Base-by-base conservation (phyloP, 106 monocot species). In the Cymbidium sinense region DNA sequence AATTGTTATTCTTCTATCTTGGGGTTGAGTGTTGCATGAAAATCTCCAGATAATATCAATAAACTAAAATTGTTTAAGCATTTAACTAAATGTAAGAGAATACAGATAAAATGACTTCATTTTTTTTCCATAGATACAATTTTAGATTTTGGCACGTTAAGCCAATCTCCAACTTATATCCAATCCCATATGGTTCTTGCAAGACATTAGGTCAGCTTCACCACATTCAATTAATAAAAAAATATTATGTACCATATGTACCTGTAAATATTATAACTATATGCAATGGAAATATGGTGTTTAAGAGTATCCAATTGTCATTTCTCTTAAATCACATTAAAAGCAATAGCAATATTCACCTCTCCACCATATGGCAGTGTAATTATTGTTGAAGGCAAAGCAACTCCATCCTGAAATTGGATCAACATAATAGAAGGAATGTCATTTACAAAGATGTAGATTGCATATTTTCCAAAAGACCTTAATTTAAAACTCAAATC, bases 291-390 rank as follows among this genome's bases (percentile, higher is more conserved):
- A 58, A 58, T 7, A 58, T 58, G 4, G 8, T 58, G 58, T 67
- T n/a, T 33, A 67, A n/a, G 13, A 67, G 15, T 33, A 30, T 67
- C 23, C 9, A 20, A 76, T 47, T 17, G 7, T 23, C 11, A 47
- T 62, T 65, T 35, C 20, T 67, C 54, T 17, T 67, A 33, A 33
- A 33, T n/a, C 30, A 79, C 36, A 70, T 55, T 9, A 28, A 79
- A 50, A 76, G 20, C 27, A 88, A 73, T 30, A 9, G 31, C 33
- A 33, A 84, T 8, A n/a, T 79, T 77, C 82, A 99, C 98, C 84
- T 94, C 94, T 84, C 98, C 98, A 79, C 98, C 98, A 87, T 90
- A 99, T 36, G 98, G 89, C 76, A 95, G 75, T n/a, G 87, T 95
- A 58, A 99, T 50, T 54, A 81, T 82, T 78, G 98, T 99, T 77